Conservation (phyloP, 345 rosid genomes). For the Eutrema japonicum region DNA sequence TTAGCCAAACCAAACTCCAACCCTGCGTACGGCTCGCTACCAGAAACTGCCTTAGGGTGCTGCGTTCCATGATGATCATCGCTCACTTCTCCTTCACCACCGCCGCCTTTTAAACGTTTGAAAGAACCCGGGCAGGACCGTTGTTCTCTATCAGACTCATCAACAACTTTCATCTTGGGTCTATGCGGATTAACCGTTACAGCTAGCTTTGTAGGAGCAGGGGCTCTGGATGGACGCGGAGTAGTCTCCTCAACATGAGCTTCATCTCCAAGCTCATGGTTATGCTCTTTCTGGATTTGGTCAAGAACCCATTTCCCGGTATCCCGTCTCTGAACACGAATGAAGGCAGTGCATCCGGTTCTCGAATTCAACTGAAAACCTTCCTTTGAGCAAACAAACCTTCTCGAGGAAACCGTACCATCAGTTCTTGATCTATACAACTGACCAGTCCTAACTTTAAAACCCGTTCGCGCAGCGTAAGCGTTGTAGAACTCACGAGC, state of each 20-base stretch:
- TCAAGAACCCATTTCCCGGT: slow-evolving; percentile 92
- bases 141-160: slow-evolving; percentile 48
- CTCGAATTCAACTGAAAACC: slow-evolving; percentile 90
- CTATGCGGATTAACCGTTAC: slow-evolving; percentile 48
- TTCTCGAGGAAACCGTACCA: slow-evolving; percentile 81
- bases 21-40: slow-evolving; percentile 63
- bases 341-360: slow-evolving; percentile 85
- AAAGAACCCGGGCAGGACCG: slow-evolving; percentile 46
- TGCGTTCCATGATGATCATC: slow-evolving; percentile 25
- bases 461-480: slow-evolving; percentile 68
- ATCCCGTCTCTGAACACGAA: slow-evolving; percentile 79
- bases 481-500: slow-evolving; percentile 71
- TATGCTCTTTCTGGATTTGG: slow-evolving; percentile 82
- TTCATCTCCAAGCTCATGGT: slow-evolving; percentile 70
- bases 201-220: slow-evolving; percentile 48
- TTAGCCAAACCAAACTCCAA: slow-evolving; percentile 77
- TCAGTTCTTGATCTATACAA: slow-evolving; percentile 84
- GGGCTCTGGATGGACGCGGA: slow-evolving; percentile 50
- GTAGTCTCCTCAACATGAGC: slow-evolving; percentile 43
- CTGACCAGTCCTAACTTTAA: slow-evolving; percentile 79
- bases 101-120: slow-evolving; percentile 58
- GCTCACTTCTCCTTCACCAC: slow-evolving; percentile 47
- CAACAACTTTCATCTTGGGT: slow-evolving; percentile 59
- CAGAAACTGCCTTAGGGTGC: slow-evolving; percentile 37
- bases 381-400: slow-evolving; percentile 85